Evolutionary conservation across 768 basidiomycete species (phyloP).

Genomic region (Pleurotus tuoliensis): DNA sequence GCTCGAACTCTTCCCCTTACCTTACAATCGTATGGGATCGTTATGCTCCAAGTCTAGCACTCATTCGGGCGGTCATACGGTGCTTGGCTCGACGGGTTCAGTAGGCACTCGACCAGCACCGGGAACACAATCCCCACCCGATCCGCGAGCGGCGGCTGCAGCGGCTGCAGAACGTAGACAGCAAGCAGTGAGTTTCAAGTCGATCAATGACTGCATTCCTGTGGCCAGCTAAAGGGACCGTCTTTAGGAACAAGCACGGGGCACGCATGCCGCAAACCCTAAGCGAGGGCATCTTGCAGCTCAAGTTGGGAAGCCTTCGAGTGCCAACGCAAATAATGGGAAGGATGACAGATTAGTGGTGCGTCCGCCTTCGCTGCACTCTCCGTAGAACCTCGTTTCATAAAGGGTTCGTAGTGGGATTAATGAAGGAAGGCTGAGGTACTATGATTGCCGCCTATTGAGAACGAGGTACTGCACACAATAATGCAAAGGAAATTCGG

Average conservation of each 20-base stretch:
- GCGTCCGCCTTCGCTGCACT: slow-evolving; percentile 15
- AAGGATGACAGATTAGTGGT: slow-evolving; percentile 38
- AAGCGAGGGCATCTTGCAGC: slow-evolving; percentile 44
- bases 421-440: slow-evolving; percentile 14
- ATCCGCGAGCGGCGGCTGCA: slow-evolving; percentile 54
- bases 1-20: not conserved
- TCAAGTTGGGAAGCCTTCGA: slow-evolving; percentile 35
- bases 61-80: slow-evolving; percentile 44
- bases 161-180: slow-evolving; percentile 60
- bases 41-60: slow-evolving; percentile 49
- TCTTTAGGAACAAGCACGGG: slow-evolving; percentile 38
- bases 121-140: slow-evolving; percentile 23
- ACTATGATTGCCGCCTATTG: not conserved
- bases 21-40: slow-evolving; percentile 43
- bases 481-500: too few relatives aligned
- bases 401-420: slow-evolving; percentile 29
- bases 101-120: slow-evolving; percentile 21
- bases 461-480: not conserved
- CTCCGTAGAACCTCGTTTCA: not conserved
- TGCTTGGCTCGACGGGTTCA: slow-evolving; percentile 35
- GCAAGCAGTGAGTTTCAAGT: slow-evolving; percentile 43
- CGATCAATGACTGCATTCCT: slow-evolving; percentile 10
- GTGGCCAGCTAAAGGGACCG: slow-evolving; percentile 14
- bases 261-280: slow-evolving; percentile 40
- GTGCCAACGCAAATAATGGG: slow-evolving; percentile 27